A percentile compares a stretch with the other conserved stretches of the same genome.
Evolutionary conservation across 2,329 filamentous ascomycete genomes (phyloP).

Genomic region (Fusarium metavorans): DNA sequence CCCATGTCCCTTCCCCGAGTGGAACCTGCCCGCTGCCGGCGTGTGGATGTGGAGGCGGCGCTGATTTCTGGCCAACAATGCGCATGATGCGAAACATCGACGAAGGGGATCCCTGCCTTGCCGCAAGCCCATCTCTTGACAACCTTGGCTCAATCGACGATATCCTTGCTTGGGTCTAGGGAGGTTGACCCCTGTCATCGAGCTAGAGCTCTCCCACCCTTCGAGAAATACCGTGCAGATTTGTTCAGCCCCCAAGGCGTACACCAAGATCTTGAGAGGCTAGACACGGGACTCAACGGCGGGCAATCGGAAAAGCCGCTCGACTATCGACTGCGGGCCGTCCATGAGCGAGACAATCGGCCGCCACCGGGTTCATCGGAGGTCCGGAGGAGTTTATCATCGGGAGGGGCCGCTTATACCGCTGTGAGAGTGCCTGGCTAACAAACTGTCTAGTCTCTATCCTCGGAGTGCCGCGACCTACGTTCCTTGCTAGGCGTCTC

Average conservation of each 20-base stretch:
- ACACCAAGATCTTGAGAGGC: background rate
- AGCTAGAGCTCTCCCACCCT: conserved; percentile 24
- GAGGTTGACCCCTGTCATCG: conserved; percentile 15
- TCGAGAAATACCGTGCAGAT: conserved; percentile 28
- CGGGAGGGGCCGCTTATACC: conserved; percentile 9
- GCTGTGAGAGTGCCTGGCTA: background rate
- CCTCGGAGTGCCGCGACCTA: background rate
- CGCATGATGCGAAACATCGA: conserved; percentile 35
- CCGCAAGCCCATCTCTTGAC: conserved; percentile 14
- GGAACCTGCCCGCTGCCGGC: background rate
- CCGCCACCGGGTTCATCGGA: conserved; percentile 9
- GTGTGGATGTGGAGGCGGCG: conserved; percentile 3
- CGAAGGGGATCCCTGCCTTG: conserved; percentile 29
- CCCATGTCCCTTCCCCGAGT: conserved; percentile 11
- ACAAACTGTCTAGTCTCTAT: background rate
- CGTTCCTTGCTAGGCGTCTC: background rate
- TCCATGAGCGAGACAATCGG: conserved; percentile 12
- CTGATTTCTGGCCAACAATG: conserved; percentile 11
- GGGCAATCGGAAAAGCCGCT: conserved; percentile 24
- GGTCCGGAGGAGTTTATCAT: conserved; percentile 12
- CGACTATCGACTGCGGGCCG: conserved; percentile 1
- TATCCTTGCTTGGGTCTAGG: background rate
- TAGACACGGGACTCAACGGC: conserved; percentile 17
- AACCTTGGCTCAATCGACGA: conserved; percentile 10
- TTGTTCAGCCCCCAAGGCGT: background rate